These are phyloP conservation scores for Aspergillus awamori DNA, from an alignment of 2,329 filamentous ascomycete species.

Conservation along the genomic window DNA sequence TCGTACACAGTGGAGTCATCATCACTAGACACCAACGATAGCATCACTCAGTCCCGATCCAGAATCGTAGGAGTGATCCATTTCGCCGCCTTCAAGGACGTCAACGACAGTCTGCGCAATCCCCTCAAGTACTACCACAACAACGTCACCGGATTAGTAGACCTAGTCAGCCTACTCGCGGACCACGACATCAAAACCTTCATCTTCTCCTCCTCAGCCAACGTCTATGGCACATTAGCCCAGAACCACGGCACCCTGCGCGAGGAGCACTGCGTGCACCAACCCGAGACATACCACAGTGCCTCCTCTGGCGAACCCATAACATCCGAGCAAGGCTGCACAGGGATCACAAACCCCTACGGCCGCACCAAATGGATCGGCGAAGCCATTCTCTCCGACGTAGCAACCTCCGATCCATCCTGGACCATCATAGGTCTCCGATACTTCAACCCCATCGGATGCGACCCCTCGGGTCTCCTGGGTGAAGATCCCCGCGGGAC, in stretches of 20 bases:
- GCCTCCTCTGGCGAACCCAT: constrained; percentile 45
- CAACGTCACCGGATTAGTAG: constrained; percentile 65
- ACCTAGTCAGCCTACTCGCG: constrained; percentile 60
- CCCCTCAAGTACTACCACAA: constrained; percentile 68
- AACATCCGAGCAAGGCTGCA: constrained; percentile 50
- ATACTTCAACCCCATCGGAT: constrained; percentile 70
- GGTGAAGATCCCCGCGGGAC: constrained; percentile 65
- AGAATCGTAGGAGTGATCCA: constrained; percentile 65
- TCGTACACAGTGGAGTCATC: constrained; percentile 50
- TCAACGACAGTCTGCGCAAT: constrained; percentile 61
- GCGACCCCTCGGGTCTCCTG: constrained; percentile 64
- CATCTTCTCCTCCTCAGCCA: constrained; percentile 68
- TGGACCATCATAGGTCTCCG: constrained; percentile 65
- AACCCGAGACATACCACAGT: constrained; percentile 48
- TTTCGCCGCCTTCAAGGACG: constrained; percentile 68
- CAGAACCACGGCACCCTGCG: constrained; percentile 46
- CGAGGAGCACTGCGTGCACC: constrained; percentile 60
- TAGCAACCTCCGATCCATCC: constrained; percentile 59
- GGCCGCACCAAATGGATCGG: constrained; percentile 68
- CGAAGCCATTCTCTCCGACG: constrained; percentile 65
- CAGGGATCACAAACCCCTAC: constrained; percentile 66
- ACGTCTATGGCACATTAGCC: constrained; percentile 62
- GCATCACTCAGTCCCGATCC: constrained; percentile 41
- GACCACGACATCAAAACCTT: constrained; percentile 65
- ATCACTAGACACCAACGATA: constrained; percentile 34